Percentiles rank a stretch among this genome's conserved stretches.
Evolutionary conservation across 2,329 filamentous ascomycete species (phyloP).

Genomic region (Neonectria faginata): DNA sequence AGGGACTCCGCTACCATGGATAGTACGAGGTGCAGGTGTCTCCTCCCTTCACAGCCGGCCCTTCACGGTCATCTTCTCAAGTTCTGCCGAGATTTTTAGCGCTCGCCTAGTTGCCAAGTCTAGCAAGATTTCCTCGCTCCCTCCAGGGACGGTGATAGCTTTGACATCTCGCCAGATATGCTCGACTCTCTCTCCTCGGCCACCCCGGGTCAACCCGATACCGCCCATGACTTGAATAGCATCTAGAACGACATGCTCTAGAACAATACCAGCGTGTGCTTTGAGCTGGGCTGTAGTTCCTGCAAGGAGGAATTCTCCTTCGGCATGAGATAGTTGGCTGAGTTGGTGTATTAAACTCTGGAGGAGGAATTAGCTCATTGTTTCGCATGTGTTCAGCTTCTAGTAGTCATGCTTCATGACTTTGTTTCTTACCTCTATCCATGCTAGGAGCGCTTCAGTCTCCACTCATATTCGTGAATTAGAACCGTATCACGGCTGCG

Average conservation of each 20-base stretch:
- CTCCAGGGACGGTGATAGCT: slow-evolving; percentile 20
- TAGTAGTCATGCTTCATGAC: background rate
- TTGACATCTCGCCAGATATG: slow-evolving; percentile 28
- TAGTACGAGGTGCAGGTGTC: no score
- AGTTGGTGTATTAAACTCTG: slow-evolving; percentile 21
- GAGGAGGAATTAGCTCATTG: background rate
- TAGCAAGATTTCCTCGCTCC: slow-evolving; percentile 23
- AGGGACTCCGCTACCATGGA: no score
- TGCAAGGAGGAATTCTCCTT: slow-evolving; percentile 16
- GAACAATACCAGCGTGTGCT: slow-evolving; percentile 17
- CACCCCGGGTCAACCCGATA: slow-evolving; percentile 18
- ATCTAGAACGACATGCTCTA: slow-evolving; percentile 19
- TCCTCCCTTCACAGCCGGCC: background rate
- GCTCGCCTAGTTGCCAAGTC: slow-evolving; percentile 20
- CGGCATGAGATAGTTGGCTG: slow-evolving; percentile 5
- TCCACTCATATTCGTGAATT: slow-evolving; percentile 24
- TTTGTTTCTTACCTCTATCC: slow-evolving; percentile 17
- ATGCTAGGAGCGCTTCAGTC: slow-evolving; percentile 15
- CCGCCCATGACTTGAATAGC: slow-evolving; percentile 23
- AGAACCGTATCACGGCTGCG: slow-evolving; percentile 18
- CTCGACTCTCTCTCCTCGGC: slow-evolving; percentile 16
- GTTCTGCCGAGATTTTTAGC: slow-evolving; percentile 11
- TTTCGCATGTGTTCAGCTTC: no score
- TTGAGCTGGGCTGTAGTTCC: slow-evolving; percentile 23
- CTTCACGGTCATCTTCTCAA: background rate